phyloP scores from a whole-genome alignment of 306 rosid species.

The Astragalus glycyphyllos region DNA sequence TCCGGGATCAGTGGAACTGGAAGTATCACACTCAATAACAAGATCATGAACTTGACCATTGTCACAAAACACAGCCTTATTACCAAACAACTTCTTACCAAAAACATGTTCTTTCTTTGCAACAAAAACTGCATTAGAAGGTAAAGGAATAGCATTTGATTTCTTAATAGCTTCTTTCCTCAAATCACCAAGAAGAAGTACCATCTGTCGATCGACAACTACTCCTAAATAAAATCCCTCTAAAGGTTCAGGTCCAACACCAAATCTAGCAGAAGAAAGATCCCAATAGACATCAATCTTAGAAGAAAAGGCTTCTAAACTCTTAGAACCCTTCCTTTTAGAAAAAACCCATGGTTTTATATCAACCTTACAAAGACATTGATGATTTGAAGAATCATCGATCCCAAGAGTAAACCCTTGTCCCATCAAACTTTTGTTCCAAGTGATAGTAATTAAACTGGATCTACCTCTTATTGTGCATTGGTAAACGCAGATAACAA shows the following conservation, averaged over 20 bases:
- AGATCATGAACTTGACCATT: constrained; percentile 89
- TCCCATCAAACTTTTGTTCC: constrained; percentile 94
- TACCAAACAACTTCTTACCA: constrained; percentile 75
- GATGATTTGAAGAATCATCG: constrained; percentile 83
- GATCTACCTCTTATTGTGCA: constrained; percentile 76
- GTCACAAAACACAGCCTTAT: constrained; percentile 81
- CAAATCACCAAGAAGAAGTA: constrained; percentile 95
- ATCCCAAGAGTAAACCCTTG: constrained; percentile 91
- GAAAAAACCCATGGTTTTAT: constrained; percentile 97
- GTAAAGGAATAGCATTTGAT: constrained; percentile 60
- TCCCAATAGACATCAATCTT: constrained; percentile 93
- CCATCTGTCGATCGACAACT: constrained; percentile 79
- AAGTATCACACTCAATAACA: constrained; percentile 85
- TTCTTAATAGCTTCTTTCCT: constrained; percentile 93
- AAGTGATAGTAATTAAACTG: constrained; percentile 77
- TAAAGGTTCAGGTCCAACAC: constrained; percentile 84
- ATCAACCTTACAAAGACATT: constrained; percentile 92
- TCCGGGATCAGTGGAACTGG: constrained; percentile 64
- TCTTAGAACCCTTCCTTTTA: constrained; percentile 87
- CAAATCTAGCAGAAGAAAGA: constrained; percentile 90
- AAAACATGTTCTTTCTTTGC: constrained; percentile 91
- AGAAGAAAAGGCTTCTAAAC: constrained; percentile 75
- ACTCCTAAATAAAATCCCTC: constrained; percentile 79
- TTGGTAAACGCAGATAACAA: constrained; percentile 83
- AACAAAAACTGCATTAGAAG: constrained; percentile 71